A percentile compares a stretch with the other conserved stretches of the same genome.
These are phyloP conservation scores for Torulaspora franciscae DNA, from an alignment of 805 yeast genomes.

Conservation along the genomic window DNA sequence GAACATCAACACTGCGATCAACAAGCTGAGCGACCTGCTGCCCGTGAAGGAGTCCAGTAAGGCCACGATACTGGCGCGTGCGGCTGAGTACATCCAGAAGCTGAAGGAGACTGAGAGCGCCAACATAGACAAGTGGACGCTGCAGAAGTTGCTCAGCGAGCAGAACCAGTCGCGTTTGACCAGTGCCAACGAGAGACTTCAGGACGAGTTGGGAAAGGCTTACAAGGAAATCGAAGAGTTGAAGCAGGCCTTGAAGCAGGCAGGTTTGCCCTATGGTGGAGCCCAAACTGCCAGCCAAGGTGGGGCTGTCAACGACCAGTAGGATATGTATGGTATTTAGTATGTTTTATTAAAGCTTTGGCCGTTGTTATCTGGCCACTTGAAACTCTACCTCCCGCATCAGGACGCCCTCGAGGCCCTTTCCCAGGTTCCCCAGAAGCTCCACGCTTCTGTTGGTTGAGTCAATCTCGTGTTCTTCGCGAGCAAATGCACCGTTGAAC, in stretches of 20 bases:
- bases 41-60: conserved; percentile 80
- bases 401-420: conserved; percentile 61
- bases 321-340: conserved; percentile 1
- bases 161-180: conserved; percentile 85
- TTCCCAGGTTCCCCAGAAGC: conserved; percentile 52
- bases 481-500: conserved; percentile 42
- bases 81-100: conserved; percentile 85
- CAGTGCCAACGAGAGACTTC: conserved; percentile 80
- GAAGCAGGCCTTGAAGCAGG: conserved; percentile 39
- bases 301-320: background rate
- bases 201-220: conserved; percentile 82
- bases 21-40: conserved; percentile 66
- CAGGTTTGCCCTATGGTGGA: conserved; percentile 4
- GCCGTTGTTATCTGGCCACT: conserved; percentile 16
- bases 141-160: conserved; percentile 86
- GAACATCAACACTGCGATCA: conserved; percentile 80
- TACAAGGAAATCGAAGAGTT: conserved; percentile 87
- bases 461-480: conserved; percentile 35
- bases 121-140: conserved; percentile 90
- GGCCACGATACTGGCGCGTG: conserved; percentile 81
- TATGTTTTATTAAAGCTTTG: background rate
- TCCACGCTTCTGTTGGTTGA: conserved; percentile 47
- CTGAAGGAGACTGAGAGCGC: conserved; percentile 85
- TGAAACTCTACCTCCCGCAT: conserved; percentile 51
- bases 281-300: background rate